These are phyloP conservation scores for Sisymbrium altissimum DNA, from an alignment of 345 rosid genomes.

Conservation along the genomic window DNA sequence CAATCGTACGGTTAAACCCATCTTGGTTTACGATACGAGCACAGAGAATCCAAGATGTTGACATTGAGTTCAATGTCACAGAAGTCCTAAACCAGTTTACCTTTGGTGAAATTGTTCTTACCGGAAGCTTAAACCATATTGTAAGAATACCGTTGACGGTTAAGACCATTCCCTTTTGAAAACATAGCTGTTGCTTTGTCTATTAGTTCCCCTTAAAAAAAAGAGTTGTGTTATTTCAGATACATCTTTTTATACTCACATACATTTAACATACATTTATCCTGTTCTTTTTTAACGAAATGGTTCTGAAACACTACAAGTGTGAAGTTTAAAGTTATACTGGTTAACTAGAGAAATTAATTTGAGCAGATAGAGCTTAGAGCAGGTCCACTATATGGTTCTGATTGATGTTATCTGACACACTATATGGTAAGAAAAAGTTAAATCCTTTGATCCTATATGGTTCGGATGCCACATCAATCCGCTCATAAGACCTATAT, in stretches of 20 bases:
- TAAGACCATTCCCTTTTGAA: constrained; percentile 32
- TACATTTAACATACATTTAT: background rate
- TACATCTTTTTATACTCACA: background rate
- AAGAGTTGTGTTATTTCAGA: background rate
- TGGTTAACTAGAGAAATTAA: no score
- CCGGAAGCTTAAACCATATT: constrained; percentile 71
- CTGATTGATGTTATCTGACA: no score
- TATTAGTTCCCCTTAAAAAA: background rate
- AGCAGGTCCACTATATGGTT: no score
- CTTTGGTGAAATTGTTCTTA: constrained; percentile 67
- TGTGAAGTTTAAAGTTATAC: background rate
- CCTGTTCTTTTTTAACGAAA: background rate
- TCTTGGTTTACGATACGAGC: constrained; percentile 56
- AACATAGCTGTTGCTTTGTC: background rate
- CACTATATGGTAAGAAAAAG: no score
- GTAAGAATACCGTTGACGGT: constrained; percentile 60
- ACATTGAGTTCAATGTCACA: constrained; percentile 47
- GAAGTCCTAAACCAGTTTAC: constrained; percentile 40
- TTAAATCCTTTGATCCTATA: no score
- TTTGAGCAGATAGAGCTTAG: no score
- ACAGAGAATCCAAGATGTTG: constrained; percentile 43
- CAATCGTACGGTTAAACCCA: constrained; percentile 48
- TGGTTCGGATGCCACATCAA: no score
- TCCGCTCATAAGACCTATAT: no score
- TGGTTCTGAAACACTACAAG: background rate